Conservation (phyloP, 2,329 filamentous ascomycete species). For the Pseudogymnoascus sp. region DNA sequence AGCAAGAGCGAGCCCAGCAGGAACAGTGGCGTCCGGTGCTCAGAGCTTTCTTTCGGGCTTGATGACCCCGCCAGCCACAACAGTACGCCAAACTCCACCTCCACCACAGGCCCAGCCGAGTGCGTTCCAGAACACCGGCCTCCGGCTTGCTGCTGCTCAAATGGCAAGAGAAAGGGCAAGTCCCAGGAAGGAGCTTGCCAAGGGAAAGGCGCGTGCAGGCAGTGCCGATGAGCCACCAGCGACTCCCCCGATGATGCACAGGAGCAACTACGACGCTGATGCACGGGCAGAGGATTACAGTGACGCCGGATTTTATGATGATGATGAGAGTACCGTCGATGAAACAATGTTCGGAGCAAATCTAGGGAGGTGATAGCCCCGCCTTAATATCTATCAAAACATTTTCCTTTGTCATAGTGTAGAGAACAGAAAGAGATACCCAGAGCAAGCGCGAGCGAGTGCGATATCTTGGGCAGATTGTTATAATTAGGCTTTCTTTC, state of each 20-base stretch:
- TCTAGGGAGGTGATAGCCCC: constrained; percentile 11
- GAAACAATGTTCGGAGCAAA: constrained; percentile 14
- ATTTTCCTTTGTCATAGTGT: constrained; percentile 5
- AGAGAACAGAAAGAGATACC: constrained; percentile 6
- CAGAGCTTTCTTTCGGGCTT: constrained; percentile 68
- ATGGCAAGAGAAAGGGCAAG: constrained; percentile 27
- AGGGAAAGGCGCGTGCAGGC: constrained; percentile 30
- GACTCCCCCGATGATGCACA: constrained; percentile 57
- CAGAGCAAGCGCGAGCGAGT: neutral
- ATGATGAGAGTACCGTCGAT: constrained; percentile 26
- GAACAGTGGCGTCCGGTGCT: constrained; percentile 40
- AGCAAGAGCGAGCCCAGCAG: constrained; percentile 34
- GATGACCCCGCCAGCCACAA: constrained; percentile 77
- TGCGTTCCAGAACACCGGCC: constrained; percentile 54
- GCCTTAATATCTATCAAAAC: constrained; percentile 7
- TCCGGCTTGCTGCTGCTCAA: constrained; percentile 49
- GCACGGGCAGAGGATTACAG: constrained; percentile 48
- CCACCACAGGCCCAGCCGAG: constrained; percentile 41
- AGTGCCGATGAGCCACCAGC: constrained; percentile 23
- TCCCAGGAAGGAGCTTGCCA: constrained; percentile 6
- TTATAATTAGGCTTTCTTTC: constrained; percentile 7
- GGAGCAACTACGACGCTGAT: constrained; percentile 54
- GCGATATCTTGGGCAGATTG: constrained; percentile 7
- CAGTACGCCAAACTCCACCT: constrained; percentile 49
- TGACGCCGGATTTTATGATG: constrained; percentile 31